Base-by-base conservation (phyloP, 2,329 filamentous ascomycete genomes). In the Sordariomycetes sp. region DNA sequence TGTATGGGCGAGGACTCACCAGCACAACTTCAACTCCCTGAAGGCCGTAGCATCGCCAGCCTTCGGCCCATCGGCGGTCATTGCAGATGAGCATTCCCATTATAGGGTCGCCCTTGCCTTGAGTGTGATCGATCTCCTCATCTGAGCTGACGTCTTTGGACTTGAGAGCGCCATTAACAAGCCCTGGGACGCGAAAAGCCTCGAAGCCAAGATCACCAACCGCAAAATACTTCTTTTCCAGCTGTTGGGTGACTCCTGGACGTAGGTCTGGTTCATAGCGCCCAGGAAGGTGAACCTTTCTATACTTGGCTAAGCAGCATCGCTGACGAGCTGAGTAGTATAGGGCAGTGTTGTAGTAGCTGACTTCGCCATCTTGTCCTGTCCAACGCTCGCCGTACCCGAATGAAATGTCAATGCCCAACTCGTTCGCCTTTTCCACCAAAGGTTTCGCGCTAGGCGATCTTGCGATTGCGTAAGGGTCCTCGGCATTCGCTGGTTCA, bases 21-120 rank as follows among this genome's bases (percentile, higher is more conserved):
- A 42, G 40, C 8, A 55, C 34, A 19, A 55, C 40, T 33, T 55
- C 52, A 2, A 45, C 45, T 32, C 65, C 66, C 35, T 56, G 47
- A 9, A 73, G 51, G 1, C 68, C 66, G 41, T 70, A 66, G 14
- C 55, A 55, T 21, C 70, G 50, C 68, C 70, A 74, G 1, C 59
- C 62, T 42, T 73, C 70, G 2, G 64, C 56, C 70, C 69, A 73
- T 7, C 69, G 55, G 5, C 68, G 51, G 46, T 72, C 69, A 42
- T 72, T 74, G 50, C 69, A 73, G 35, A 72, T 70, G 46, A 73
- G 55, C 66, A 72, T 70, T 15, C 52, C 70, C 55, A 72, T 31
- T 29, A 74, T 70, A 3, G 68, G 63, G 44, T 74, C 68, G 3
- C 65, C 63, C 36, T 56, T 58, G 4, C 40, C 40, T 3, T 37